Evolutionary conservation across 768 basidiomycete genomes (phyloP).

Genomic region (Auriscalpium microsporum): DNA sequence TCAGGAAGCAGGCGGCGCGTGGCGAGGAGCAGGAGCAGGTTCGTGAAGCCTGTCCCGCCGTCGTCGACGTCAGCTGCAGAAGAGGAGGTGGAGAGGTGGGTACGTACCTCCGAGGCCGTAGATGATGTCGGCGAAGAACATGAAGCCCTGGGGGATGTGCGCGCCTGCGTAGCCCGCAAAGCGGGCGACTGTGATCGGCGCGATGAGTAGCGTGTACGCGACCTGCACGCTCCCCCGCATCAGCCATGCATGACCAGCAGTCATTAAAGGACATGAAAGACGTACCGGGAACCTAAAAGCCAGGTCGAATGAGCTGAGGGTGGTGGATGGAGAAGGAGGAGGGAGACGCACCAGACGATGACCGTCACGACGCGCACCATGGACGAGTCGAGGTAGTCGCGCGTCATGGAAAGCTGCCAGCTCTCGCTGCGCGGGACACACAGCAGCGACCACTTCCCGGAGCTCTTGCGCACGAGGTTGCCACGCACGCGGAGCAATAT

Average conservation of each 20-base stretch:
- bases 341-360: constrained; percentile 25
- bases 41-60: constrained; percentile 21
- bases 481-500: constrained; percentile 31
- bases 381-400: constrained; percentile 26
- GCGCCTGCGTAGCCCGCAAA: constrained; percentile 23
- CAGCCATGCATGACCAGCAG: neutral
- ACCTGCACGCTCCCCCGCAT: constrained; percentile 12
- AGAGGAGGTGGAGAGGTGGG: neutral
- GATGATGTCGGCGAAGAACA: constrained; percentile 25
- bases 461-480: constrained; percentile 21
- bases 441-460: constrained; percentile 23
- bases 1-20: constrained; percentile 26
- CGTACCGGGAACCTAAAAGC: constrained; percentile 18
- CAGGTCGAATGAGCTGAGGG: neutral
- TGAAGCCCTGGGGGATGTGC: constrained; percentile 22
- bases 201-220: constrained; percentile 24
- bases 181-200: constrained; percentile 27
- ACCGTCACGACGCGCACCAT: constrained; percentile 25
- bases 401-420: constrained; percentile 25
- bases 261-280: neutral
- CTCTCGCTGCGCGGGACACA: constrained; percentile 23
- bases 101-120: constrained; percentile 26
- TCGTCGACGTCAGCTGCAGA: neutral
- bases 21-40: constrained; percentile 22
- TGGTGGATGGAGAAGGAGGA: neutral